Evolutionary conservation across 129 eudicot genomes (phyloP), one percentile per base, ranked within the genome.

Genomic region (Flaveria robusta): DNA sequence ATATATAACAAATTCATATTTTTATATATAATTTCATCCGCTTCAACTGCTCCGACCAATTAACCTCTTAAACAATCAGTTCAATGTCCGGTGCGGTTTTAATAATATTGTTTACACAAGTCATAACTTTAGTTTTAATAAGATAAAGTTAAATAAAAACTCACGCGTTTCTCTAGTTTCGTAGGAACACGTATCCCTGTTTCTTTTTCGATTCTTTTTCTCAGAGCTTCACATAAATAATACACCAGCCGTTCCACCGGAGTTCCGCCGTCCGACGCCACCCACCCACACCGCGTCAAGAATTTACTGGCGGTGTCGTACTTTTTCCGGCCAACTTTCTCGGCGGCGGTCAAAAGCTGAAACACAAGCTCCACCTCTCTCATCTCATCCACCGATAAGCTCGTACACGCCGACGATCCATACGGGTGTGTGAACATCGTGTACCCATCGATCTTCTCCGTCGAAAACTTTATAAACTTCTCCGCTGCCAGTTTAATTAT

Each of bases 331-430:
- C 73, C 81, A 16, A 83, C 86, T 71, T 74, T 66, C 41, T 91
- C 91, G 7, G 93, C 96, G 23, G 96, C 91, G 23, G 82, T 68
- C 52, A 91, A 55, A n/a, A 91, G 88, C 71, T 71, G 80, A 46
- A 80, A 86, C 55, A 83, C 86, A 45, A 91, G 89, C 74, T 91
- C 93, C 34, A 88, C 85, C 37, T 86, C 89, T 24, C 82, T 34
- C 0, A 82, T 72, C 7, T 88, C 91, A 16, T 84, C 91, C 10
- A 66, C 4, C 1, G 89, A 59, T 3, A 91, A 80, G 13, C 80
- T 81, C 3, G 86, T 71, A 64, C 82, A 70, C 1, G 85, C 79
- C 39, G 88, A 82, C 50, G 91, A 84, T 27, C 83, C 81, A 2
- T 90, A 86, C 15, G 96, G 93, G 23, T 86, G 85, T 37, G 71